phyloP scores from a whole-genome alignment of 441 rosid genomes.

The Erodium trifolium region DNA sequence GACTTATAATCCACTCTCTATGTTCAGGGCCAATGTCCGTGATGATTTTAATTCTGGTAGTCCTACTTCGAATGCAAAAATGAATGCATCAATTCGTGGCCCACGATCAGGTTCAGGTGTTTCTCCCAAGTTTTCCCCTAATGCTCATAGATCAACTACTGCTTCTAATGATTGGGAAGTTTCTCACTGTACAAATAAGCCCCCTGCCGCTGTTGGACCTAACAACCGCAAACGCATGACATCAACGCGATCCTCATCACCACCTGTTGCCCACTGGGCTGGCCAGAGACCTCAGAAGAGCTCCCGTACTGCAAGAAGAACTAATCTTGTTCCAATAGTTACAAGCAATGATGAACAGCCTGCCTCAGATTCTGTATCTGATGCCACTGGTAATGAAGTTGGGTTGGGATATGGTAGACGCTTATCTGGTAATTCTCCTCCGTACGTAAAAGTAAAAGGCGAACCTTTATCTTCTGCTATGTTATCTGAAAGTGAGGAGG shows the following conservation, averaged over 20 bases:
- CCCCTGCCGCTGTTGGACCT: conserved; percentile 58
- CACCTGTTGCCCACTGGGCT: conserved; percentile 86
- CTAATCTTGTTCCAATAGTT: conserved; percentile 66
- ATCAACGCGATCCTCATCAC: conserved; percentile 71
- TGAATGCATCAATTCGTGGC: conserved; percentile 62
- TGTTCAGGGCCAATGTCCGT: conserved; percentile 57
- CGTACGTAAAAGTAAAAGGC: conserved; percentile 54
- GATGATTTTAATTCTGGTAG: conserved; percentile 82
- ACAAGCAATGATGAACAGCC: conserved; percentile 67
- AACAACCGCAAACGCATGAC: conserved; percentile 71
- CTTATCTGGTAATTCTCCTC: conserved; percentile 64
- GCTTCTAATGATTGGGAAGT: conserved; percentile 82
- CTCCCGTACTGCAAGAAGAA: conserved; percentile 87
- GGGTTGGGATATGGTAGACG: conserved; percentile 68
- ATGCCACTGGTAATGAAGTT: conserved; percentile 56
- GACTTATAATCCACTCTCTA: conserved; percentile 18
- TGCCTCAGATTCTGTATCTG: conserved; percentile 63
- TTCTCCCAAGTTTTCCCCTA: conserved; percentile 64
- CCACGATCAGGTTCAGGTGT: conserved; percentile 71
- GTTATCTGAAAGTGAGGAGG: conserved; percentile 97
- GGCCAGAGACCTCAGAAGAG: conserved; percentile 89
- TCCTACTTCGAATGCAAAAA: conserved; percentile 66
- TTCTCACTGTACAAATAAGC: conserved; percentile 71
- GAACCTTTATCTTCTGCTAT: conserved; percentile 67
- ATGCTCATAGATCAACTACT: conserved; percentile 51